phyloP scores from a whole-genome alignment of 768 basidiomycete species.

The Mycena galericulata region DNA sequence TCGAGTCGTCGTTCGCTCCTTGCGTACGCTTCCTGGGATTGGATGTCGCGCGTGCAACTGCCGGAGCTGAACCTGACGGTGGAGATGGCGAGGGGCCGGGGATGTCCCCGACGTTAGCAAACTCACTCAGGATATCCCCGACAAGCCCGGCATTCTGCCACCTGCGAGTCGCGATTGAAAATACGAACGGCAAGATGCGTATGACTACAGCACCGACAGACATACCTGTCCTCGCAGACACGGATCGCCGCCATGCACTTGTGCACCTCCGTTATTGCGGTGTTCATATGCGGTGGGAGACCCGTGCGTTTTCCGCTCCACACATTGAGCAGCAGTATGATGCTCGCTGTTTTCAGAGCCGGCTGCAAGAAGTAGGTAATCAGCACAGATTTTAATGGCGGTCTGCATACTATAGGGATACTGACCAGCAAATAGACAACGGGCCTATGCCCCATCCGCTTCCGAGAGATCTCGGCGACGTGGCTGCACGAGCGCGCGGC shows the following conservation, averaged over 20 bases:
- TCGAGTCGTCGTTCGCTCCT: no score
- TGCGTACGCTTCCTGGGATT: not conserved
- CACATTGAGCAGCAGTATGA: conserved; percentile 73
- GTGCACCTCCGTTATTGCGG: conserved; percentile 70
- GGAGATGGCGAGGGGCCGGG: not conserved
- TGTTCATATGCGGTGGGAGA: conserved; percentile 55
- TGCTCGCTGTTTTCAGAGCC: conserved; percentile 40
- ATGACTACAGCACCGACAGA: not conserved
- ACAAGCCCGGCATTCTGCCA: conserved; percentile 37
- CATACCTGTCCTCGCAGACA: conserved; percentile 46
- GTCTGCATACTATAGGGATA: no score
- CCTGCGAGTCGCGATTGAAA: conserved; percentile 51
- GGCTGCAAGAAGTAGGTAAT: not conserved
- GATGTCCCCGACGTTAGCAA: not conserved
- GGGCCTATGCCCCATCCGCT: conserved; percentile 35
- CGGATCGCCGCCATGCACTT: conserved; percentile 65
- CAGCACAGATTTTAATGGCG: not conserved
- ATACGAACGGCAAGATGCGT: not conserved
- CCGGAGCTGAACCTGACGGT: not conserved
- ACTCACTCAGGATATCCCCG: not conserved
- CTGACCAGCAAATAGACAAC: no score
- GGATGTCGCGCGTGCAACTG: not conserved
- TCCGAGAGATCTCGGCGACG: conserved; percentile 66
- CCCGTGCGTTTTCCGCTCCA: conserved; percentile 70
- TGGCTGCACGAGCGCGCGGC: conserved; percentile 82